phyloP scores from a whole-genome alignment of 768 basidiomycete species.

The Lactarius tabidus region DNA sequence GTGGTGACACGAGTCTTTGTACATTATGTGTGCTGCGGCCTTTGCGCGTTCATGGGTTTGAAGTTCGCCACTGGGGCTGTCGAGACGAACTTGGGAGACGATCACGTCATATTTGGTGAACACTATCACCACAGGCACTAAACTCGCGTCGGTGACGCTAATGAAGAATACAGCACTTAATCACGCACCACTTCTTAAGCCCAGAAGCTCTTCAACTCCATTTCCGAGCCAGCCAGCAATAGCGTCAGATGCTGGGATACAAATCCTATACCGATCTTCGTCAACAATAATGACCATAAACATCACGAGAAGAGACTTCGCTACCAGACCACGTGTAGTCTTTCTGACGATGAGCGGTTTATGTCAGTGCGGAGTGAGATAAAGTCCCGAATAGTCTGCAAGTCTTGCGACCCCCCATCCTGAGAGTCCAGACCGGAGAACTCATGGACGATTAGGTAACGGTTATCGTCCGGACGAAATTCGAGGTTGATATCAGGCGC shows the following conservation, averaged over 20 bases:
- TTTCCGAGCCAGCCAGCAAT: no score
- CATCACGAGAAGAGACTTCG: not conserved
- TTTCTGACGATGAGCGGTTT: not conserved
- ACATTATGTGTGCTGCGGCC: not conserved
- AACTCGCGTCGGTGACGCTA: not conserved
- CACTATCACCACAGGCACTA: conserved; percentile 7
- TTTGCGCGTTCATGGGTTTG: not conserved
- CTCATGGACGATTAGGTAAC: not conserved
- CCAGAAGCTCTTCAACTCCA: no score
- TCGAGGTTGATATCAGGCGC: not conserved
- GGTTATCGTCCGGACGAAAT: conserved; percentile 4
- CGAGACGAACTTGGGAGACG: not conserved
- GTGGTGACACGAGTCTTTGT: not conserved
- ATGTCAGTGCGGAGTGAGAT: not conserved
- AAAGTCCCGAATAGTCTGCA: not conserved
- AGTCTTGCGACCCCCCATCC: not conserved
- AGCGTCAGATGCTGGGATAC: no score
- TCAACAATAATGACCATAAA: not conserved
- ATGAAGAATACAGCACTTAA: no score
- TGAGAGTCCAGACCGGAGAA: not conserved
- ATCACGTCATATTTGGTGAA: conserved; percentile 9
- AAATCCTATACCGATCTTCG: no score
- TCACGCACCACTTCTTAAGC: no score
- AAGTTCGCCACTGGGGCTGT: not conserved
- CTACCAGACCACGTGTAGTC: conserved; percentile 10